These are phyloP conservation scores for Ambrosiella xylebori DNA, from an alignment of 2,329 filamentous ascomycete genomes.

Conservation along the genomic window DNA sequence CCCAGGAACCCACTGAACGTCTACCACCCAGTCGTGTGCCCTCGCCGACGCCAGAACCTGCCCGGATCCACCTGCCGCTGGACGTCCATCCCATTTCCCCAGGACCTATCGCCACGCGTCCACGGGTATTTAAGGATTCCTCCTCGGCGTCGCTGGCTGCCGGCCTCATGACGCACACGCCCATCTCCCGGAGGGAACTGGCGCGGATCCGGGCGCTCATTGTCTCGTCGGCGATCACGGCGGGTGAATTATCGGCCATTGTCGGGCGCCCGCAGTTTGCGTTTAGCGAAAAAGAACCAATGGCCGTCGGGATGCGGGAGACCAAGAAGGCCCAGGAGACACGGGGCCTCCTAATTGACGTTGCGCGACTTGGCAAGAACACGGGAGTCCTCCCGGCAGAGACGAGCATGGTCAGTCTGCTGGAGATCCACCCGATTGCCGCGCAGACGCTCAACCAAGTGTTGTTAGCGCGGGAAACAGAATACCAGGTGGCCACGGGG, in stretches of 20 bases:
- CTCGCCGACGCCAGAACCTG: constrained; percentile 13
- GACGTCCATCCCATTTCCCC: constrained; percentile 11
- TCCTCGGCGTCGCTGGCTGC: neutral
- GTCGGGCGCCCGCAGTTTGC: constrained; percentile 33
- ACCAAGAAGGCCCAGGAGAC: neutral
- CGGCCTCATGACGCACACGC: constrained; percentile 4
- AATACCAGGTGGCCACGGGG: constrained; percentile 43
- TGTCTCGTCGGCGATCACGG: constrained; percentile 76
- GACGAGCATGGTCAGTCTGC: constrained; percentile 23
- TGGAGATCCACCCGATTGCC: constrained; percentile 33
- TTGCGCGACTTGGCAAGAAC: constrained; percentile 26
- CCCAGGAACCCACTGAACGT: constrained; percentile 11
- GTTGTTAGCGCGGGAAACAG: constrained; percentile 30
- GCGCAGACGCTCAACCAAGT: constrained; percentile 33
- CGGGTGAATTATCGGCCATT: constrained; percentile 57
- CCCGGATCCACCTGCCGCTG: constrained; percentile 2
- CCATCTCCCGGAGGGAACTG: constrained; percentile 49
- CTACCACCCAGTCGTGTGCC: constrained; percentile 19
- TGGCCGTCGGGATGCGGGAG: neutral
- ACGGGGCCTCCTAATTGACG: constrained; percentile 24
- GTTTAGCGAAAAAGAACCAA: constrained; percentile 17
- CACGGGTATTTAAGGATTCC: neutral
- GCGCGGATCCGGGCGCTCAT: constrained; percentile 62
- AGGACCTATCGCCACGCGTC: constrained; percentile 14
- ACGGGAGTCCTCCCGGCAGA: constrained; percentile 13